These are phyloP conservation scores for Lithocarpus polystachyus DNA, from an alignment of 306 rosid genomes.

Conservation along the genomic window DNA sequence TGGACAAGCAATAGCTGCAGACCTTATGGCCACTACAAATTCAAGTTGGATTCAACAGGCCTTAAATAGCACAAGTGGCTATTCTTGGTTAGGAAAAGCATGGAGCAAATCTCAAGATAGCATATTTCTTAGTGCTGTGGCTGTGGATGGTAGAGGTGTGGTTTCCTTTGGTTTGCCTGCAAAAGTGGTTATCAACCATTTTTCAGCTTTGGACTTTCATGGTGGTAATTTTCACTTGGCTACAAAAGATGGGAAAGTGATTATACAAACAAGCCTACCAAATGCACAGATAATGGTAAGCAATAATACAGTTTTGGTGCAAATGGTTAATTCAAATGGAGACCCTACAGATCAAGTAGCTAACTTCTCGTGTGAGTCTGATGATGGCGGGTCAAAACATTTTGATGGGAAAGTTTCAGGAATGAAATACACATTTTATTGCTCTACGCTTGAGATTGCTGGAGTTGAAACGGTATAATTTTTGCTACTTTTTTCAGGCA, in stretches of 20 bases:
- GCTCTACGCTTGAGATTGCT: constrained; percentile 16
- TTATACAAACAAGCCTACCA: constrained; percentile 13
- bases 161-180: constrained; percentile 20
- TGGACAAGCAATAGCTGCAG: not conserved
- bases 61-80: constrained; percentile 17
- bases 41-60: constrained; percentile 26
- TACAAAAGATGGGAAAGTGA: constrained; percentile 8
- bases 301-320: not conserved
- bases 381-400: not conserved
- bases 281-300: not conserved
- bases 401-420: not conserved
- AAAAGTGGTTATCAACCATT: not conserved
- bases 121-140: constrained; percentile 15
- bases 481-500: not conserved
- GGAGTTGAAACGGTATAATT: constrained; percentile 23
- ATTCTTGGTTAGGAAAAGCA: constrained; percentile 9
- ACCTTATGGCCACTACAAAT: not conserved
- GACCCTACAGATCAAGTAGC: not conserved
- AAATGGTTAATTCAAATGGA: not conserved
- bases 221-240: constrained; percentile 25
- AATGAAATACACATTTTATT: not conserved
- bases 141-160: constrained; percentile 25
- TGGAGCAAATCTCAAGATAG: not conserved
- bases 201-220: constrained; percentile 11
- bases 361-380: constrained; percentile 9